phyloP scores from a whole-genome alignment of 164 flowering plant genomes.

The Malania oleifera region DNA sequence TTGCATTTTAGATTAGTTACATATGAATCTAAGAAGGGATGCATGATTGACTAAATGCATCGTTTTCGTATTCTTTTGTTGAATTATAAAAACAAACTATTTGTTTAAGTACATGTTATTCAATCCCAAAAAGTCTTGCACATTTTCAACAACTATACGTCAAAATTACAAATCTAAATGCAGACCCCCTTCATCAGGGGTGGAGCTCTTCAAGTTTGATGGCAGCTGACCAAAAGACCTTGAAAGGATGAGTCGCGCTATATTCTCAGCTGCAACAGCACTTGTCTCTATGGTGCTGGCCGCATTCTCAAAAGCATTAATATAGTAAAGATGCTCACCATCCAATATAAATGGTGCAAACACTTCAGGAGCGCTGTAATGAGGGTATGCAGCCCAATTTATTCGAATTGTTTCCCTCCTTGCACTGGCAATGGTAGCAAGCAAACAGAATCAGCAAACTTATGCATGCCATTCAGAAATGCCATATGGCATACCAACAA shows the following conservation, averaged over 20 bases:
- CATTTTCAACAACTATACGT: no score
- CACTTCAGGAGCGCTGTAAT: conserved; percentile 69
- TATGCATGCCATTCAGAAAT: no score
- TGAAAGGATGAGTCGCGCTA: conserved; percentile 81
- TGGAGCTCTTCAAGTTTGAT: conserved; percentile 23
- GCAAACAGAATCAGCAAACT: conserved; percentile 8
- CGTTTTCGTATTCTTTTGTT: no score
- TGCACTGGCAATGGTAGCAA: conserved; percentile 30
- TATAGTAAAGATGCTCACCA: conserved; percentile 68
- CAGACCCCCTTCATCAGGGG: conserved; percentile 14
- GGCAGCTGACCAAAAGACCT: conserved; percentile 31
- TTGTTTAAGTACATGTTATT: no score
- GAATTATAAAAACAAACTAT: no score
- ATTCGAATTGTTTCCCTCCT: conserved; percentile 66
- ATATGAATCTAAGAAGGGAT: no score
- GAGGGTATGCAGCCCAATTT: conserved; percentile 94
- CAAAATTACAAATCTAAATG: conserved; percentile 44
- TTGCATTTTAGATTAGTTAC: no score
- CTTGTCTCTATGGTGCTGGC: conserved; percentile 98
- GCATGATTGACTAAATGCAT: no score
- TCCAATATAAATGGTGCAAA: conserved; percentile 88
- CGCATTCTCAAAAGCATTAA: conserved; percentile 92
- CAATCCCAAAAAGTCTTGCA: no score
- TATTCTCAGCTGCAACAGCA: conserved; percentile 88
- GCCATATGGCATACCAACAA: no score